Conservation (phyloP, 371 early-diverging fungal genomes). For the Apophysomyces sp. region DNA sequence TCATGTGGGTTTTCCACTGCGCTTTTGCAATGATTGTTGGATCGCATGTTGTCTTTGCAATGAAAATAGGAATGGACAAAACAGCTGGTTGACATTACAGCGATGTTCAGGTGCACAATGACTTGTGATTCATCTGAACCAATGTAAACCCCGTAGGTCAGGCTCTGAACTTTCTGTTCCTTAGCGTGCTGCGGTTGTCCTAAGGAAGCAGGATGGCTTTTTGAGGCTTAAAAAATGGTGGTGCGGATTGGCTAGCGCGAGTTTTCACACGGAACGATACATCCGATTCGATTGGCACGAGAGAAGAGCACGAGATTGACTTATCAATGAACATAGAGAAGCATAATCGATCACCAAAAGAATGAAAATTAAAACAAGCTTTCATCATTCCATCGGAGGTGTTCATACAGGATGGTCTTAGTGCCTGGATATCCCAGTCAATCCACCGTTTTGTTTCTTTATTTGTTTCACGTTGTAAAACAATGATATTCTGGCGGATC, state of each 20-base stretch:
- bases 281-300: not conserved
- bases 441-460: not conserved
- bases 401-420: not conserved
- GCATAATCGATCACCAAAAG: no score
- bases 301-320: not conserved
- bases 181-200: not conserved
- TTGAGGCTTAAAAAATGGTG: not conserved
- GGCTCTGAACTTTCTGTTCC: not conserved
- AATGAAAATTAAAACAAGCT: not conserved
- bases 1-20: not conserved
- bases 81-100: not conserved
- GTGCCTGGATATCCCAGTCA: no score
- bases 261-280: not conserved
- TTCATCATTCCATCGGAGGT: not conserved
- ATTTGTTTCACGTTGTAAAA: not conserved
- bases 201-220: not conserved
- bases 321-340: not conserved
- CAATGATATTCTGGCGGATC: not conserved
- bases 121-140: not conserved
- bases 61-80: not conserved
- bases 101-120: slow-evolving; percentile 1
- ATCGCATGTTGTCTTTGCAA: not conserved
- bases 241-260: not conserved
- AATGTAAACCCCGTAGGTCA: not conserved
- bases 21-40: not conserved